These are phyloP conservation scores for Penicillium turbatum DNA, from an alignment of 495 filamentous ascomycete species.

Conservation along the genomic window DNA sequence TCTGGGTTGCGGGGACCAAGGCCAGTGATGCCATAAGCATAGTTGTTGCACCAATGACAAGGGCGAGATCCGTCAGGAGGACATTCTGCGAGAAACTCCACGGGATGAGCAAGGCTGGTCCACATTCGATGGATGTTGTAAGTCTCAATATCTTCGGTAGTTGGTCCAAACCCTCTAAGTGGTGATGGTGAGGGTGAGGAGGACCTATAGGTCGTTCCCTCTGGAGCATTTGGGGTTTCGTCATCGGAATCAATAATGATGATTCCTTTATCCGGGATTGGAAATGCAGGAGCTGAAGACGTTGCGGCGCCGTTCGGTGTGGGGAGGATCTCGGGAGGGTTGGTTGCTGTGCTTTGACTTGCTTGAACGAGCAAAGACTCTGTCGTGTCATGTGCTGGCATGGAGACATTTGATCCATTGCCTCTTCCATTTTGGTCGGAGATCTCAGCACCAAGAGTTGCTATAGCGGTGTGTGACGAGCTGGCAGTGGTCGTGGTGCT, in stretches of 20 bases:
- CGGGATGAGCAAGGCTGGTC: slow-evolving; percentile 5
- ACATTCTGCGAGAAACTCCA: neutral
- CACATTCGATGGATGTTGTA: neutral
- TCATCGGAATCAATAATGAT: neutral
- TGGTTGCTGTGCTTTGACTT: too few species aligned
- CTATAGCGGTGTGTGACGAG: too few species aligned
- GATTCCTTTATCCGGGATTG: neutral
- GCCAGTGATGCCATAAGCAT: slow-evolving; percentile 11
- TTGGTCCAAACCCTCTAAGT: too few species aligned
- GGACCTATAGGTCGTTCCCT: neutral
- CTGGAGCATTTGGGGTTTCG: neutral
- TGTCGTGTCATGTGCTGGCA: neutral
- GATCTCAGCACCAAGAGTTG: too few species aligned
- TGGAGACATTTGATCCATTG: neutral
- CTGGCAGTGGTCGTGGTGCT: too few species aligned
- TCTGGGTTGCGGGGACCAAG: slow-evolving; percentile 5
- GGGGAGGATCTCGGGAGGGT: neutral
- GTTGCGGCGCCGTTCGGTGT: too few species aligned
- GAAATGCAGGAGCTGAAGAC: neutral
- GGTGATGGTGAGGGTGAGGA: neutral
- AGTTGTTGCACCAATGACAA: slow-evolving; percentile 17
- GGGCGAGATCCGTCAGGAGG: neutral
- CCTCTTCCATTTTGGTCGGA: neutral
- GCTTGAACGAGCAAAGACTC: neutral
- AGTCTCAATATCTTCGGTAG: neutral